Base-by-base conservation (phyloP, 768 basidiomycete species). In the Rhizopogon vinicolor region DNA sequence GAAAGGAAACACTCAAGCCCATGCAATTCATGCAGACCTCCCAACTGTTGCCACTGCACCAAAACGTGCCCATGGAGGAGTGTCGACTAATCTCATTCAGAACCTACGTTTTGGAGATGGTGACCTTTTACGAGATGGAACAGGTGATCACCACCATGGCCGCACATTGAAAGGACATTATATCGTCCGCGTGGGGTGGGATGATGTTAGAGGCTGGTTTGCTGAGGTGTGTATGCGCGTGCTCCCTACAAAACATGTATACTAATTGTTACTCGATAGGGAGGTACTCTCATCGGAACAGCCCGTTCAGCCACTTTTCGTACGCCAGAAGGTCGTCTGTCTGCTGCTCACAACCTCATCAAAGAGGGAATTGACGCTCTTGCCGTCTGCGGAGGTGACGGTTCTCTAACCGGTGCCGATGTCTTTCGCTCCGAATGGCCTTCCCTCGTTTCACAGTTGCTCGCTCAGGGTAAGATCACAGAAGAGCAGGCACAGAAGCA, bases 291-390 rank as follows among this genome's bases (percentile, higher is more conserved):
- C 46, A 94, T 95, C 62, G 93, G 93, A n/a, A 95, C 93, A 3
- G 94, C 93, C 16, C 86, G 93, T 10, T 94, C 88, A 1, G 79
- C 79, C 41, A 74, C 84, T 37, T 98, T 98, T 75, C 84, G 95
- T 55, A 93, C 90, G 1, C 70, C 73, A 33, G 94, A 95, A 72
- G 97, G 97, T 5, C 87, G 97, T 48, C 75, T 88, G n/a, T 78
- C 83, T 5, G 97, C 93, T 39, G 95, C 93, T 3, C 74, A 85
- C 63, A 98, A 98, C 69, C 78, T 99, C 57, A 86, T 98, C 73
- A 91, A 87, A 64, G 95, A 96, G 71, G 97, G 97, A 53, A 98
- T 99, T 62, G 93, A 98, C 65, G 96, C 95, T 16, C 80, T 99
- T 56, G 93, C 89, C 44, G 94, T 99, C 54, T 98, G 96, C 63